Conservation (phyloP, 768 basidiomycete species). For the Pulveroboletus sp. region DNA sequence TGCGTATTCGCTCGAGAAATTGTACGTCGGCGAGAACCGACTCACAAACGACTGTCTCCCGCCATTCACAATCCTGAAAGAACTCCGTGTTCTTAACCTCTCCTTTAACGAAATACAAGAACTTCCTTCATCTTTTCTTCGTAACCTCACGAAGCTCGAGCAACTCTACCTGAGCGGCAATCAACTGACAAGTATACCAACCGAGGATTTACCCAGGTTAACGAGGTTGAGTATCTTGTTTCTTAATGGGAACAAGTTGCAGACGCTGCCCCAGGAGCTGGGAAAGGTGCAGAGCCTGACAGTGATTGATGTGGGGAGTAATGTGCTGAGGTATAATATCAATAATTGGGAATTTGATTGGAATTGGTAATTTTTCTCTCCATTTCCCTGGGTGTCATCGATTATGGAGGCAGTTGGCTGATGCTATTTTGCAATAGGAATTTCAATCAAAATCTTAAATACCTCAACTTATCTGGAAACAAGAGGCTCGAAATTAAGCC, state of each 20-base stretch:
- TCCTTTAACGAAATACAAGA: conserved; percentile 95
- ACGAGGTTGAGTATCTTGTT: conserved; percentile 69
- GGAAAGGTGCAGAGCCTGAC: conserved; percentile 74
- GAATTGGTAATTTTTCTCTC: conserved; percentile 72
- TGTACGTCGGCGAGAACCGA: conserved; percentile 89
- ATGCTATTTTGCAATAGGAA: conserved; percentile 55
- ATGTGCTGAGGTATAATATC: conserved; percentile 92
- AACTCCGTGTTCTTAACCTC: conserved; percentile 80
- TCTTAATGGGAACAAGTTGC: conserved; percentile 90
- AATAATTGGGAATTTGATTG: conserved; percentile 99
- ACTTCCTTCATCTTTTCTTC: conserved; percentile 73
- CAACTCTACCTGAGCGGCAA: conserved; percentile 96
- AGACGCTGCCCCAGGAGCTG: conserved; percentile 88
- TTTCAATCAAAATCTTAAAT: conserved; percentile 88
- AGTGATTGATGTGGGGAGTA: conserved; percentile 90
- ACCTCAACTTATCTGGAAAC: conserved; percentile 96
- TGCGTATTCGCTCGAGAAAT: conserved; percentile 63
- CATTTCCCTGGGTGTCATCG: background rate
- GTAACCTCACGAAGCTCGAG: conserved; percentile 63
- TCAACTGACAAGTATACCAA: conserved; percentile 82
- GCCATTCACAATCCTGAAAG: conserved; percentile 67
- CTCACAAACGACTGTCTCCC: conserved; percentile 76
- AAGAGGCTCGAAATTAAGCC: conserved; percentile 94
- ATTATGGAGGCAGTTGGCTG: background rate
- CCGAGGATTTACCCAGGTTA: conserved; percentile 78